phyloP scores from a whole-genome alignment of 768 basidiomycete species.

The Tylopilus rubrobrunneus region DNA sequence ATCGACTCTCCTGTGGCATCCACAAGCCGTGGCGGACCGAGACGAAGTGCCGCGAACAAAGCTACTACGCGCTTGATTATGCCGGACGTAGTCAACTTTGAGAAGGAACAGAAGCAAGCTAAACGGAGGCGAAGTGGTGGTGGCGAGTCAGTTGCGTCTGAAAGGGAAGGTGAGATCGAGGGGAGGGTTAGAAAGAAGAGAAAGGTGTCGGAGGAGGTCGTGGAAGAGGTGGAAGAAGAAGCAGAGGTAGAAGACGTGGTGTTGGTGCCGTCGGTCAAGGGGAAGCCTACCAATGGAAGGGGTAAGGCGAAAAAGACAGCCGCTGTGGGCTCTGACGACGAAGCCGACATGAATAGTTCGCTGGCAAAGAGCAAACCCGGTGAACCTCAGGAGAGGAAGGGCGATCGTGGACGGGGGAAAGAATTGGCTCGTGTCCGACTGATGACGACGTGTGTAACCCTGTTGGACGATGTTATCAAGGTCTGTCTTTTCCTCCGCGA shows the following conservation, averaged over 20 bases:
- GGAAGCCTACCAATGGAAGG: slow-evolving; percentile 8
- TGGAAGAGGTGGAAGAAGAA: slow-evolving; percentile 24
- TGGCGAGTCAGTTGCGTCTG: slow-evolving; percentile 23
- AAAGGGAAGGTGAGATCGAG: slow-evolving; percentile 17
- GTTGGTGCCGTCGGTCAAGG: slow-evolving; percentile 5
- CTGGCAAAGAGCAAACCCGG: slow-evolving; percentile 4
- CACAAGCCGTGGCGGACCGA: slow-evolving; percentile 17
- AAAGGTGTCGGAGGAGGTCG: slow-evolving; percentile 12
- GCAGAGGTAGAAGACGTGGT: slow-evolving; percentile 19
- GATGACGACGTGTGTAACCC: slow-evolving; percentile 63
- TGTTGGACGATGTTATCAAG: slow-evolving; percentile 57
- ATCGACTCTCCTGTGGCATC: slow-evolving; percentile 10
- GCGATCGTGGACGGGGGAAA: slow-evolving; percentile 2
- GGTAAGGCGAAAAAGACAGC: slow-evolving; percentile 2
- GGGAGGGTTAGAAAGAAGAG: slow-evolving; percentile 18
- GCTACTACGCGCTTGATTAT: slow-evolving; percentile 55
- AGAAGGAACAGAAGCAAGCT: slow-evolving; percentile 56
- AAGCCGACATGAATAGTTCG: neutral
- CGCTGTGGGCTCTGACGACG: neutral
- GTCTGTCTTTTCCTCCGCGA: slow-evolving; percentile 31
- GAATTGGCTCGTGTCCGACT: slow-evolving; percentile 36
- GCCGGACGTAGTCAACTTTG: slow-evolving; percentile 70
- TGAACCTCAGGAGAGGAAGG: slow-evolving; percentile 11
- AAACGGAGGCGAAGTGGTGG: slow-evolving; percentile 32
- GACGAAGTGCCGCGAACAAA: slow-evolving; percentile 54